Percentiles rank a stretch among this genome's conserved stretches.
Evolutionary conservation across 2,329 filamentous ascomycete species (phyloP).

Genomic region (Emmonsia crescens): DNA sequence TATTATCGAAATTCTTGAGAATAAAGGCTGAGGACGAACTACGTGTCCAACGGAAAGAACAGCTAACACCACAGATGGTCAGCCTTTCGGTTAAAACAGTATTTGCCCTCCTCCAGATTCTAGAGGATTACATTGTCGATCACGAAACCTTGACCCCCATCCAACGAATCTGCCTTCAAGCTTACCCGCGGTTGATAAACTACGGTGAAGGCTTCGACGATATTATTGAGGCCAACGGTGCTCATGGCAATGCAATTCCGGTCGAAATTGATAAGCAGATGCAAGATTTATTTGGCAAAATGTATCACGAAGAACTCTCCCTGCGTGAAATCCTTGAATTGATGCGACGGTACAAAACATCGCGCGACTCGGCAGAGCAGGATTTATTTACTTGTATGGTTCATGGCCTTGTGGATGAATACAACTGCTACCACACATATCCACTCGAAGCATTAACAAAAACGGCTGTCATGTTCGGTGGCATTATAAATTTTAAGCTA

Average conservation of each 20-base stretch:
- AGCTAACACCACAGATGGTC: conserved; percentile 55
- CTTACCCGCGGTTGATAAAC: conserved; percentile 90
- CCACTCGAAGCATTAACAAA: conserved; percentile 92
- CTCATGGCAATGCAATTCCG: conserved; percentile 69
- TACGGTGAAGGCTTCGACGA: conserved; percentile 89
- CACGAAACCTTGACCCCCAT: conserved; percentile 65
- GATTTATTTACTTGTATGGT: conserved; percentile 99
- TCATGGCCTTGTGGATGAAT: conserved; percentile 93
- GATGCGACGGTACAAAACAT: conserved; percentile 78
- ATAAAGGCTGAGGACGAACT: conserved; percentile 78
- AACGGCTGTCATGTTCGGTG: conserved; percentile 91
- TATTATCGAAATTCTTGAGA: conserved; percentile 67
- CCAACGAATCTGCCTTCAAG: conserved; percentile 79
- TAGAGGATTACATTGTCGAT: conserved; percentile 53
- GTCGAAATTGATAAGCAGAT: conserved; percentile 74
- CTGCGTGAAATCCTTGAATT: conserved; percentile 77
- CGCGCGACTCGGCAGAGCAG: conserved; percentile 71
- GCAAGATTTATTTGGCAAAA: conserved; percentile 95
- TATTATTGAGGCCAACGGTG: conserved; percentile 76
- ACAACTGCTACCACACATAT: conserved; percentile 88
- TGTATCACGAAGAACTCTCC: conserved; percentile 87
- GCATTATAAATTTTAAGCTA: conserved; percentile 87
- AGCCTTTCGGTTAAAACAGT: conserved; percentile 79
- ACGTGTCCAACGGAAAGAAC: conserved; percentile 58
- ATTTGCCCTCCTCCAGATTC: conserved; percentile 63